Base-by-base conservation (phyloP, 202 grass and related monocot genomes). In the Alloteropsis angusta region DNA sequence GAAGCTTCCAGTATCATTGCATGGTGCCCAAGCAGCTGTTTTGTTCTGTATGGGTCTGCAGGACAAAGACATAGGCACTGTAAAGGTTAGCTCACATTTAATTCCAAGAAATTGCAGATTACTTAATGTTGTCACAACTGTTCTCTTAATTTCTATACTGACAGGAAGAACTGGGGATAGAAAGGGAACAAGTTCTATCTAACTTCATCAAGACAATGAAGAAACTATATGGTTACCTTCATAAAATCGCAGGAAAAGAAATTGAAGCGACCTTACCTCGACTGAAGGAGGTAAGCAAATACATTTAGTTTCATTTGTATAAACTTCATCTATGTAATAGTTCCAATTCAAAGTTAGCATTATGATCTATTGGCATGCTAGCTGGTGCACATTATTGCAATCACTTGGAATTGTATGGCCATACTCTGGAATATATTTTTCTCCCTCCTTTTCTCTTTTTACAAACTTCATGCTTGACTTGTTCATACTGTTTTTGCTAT, bases 121-220 rank as follows among this genome's bases (percentile, higher is more conserved):
- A 65, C 54, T 30, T 53, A n/a, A 14, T 30, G 56, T 70, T 84
- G 26, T 84, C n/a, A 55, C 7, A 73, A 48, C 60, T 83, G 18
- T 65, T 74, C 16, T 71, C 43, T 37, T 88, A 43, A 7, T 76
- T 42, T 64, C 9, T 85, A 6, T 60, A 28, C 37, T 69, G 10
- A 59, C 86, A 98, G 96, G 89, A 91, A 79, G 92, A 98, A 78
- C 77, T 98, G 28, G 86, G 84, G 55, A 87, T 98, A 88, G 92
- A 94, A 93, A 93, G 92, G 63, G 92, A 93, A 60, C 96, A 98
- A 64, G 87, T 98, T 68, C 84, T 95, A 34, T 93, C 96, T 9
- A 82, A 86, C 55, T 98, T 98, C 74, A 92, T 98, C 30, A 98
- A 98, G 79, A 87, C 91, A 70, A 91, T 98, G 85, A 98, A 90